Evolutionary conservation across 176 grass and related monocot genomes (phyloP), one percentile per base, ranked within the genome.

Genomic region (Luzula sylvatica): DNA sequence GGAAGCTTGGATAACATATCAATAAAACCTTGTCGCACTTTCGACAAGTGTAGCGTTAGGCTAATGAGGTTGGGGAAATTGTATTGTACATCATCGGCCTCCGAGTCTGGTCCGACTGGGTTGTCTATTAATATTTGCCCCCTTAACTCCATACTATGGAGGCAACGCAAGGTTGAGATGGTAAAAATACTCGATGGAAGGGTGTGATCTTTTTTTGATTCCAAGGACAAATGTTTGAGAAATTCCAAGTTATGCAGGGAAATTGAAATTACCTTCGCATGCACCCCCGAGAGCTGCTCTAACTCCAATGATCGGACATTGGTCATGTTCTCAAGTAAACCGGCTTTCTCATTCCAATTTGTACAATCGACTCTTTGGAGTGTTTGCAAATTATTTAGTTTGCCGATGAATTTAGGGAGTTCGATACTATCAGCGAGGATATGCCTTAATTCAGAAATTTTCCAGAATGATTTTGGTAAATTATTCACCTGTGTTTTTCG

Each of bases 181-280:
- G n/a, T n/a, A n/a, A n/a, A n/a, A n/a, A n/a, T 52, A 22, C 27
- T 47, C 14, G 40, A n/a, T 26, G 79, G 73, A 61, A 82, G 53
- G 3, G 46, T 53, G 20, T 82, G 67, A 38, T 66, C 79, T 20
- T 11, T 23, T 13, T 8, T 24, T 44, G 77, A 61, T 21, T 2
- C 12, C 17, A 82, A 72, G 73, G 71, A 68, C 28, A 62, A n/a
- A n/a, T n/a, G n/a, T n/a, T n/a, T 69, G 15, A 82, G 73, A 24
- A 72, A 52, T 42, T 77, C 79, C 1, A 82, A 57, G 46, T 55
- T 77, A 67, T 58, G 59, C 44, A 82, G 48, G 11, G 73, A 67
- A 1, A 25, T 2, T 7, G 50, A 20, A 5, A 82, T 67, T 20
- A 50, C 46, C 14, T 16, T 46, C 16, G 48, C 53, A 42, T 82